phyloP scores from a whole-genome alignment of 2,329 filamentous ascomycete genomes.

The Penicillium sp. region DNA sequence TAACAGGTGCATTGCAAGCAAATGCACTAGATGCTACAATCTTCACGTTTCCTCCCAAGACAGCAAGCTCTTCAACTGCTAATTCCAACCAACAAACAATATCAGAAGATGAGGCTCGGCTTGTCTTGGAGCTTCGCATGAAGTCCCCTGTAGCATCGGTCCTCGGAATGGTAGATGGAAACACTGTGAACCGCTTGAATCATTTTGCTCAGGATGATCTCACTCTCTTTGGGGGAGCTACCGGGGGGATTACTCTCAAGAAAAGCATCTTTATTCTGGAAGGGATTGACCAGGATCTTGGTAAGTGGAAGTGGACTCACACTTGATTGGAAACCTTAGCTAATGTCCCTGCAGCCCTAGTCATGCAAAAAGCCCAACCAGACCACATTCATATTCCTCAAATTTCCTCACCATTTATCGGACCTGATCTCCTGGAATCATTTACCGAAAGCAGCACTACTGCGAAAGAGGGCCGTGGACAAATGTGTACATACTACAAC shows the following conservation, averaged over 20 bases:
- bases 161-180: constrained; percentile 42
- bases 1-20: constrained; percentile 25
- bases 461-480: constrained; percentile 1
- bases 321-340: background rate
- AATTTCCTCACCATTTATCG: constrained; percentile 14
- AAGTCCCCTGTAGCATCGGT: constrained; percentile 48
- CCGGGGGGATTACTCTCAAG: constrained; percentile 14
- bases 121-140: constrained; percentile 48
- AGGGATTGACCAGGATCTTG: constrained; percentile 60
- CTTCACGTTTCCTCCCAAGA: constrained; percentile 29
- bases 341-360: constrained; percentile 14
- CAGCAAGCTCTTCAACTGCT: background rate
- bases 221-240: constrained; percentile 50
- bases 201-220: constrained; percentile 55
- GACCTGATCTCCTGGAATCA: constrained; percentile 9
- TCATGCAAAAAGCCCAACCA: constrained; percentile 12
- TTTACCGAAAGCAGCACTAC: background rate
- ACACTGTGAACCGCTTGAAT: constrained; percentile 57
- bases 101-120: constrained; percentile 33
- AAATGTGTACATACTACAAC: constrained; percentile 15
- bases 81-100: constrained; percentile 11
- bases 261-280: constrained; percentile 47
- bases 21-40: constrained; percentile 34
- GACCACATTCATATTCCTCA: constrained; percentile 16
- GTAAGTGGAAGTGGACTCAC: constrained; percentile 46